phyloP scores from a whole-genome alignment of 2,329 filamentous ascomycete species.

The Gyromitra esculenta region DNA sequence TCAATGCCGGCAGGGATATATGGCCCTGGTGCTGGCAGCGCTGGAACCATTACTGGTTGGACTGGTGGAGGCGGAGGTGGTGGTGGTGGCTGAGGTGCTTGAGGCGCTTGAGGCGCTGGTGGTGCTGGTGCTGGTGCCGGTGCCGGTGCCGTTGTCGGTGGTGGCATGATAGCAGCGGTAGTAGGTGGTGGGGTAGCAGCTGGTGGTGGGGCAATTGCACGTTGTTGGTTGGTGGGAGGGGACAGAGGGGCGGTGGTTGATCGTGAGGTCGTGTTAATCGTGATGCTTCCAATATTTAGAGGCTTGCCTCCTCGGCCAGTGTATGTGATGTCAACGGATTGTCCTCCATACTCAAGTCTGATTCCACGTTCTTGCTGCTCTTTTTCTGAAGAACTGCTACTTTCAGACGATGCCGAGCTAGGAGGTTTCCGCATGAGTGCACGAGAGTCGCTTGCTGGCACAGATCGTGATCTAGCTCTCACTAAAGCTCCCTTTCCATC shows the following conservation, averaged over 20 bases:
- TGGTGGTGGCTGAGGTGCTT: slow-evolving; percentile 30
- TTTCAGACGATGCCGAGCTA: slow-evolving; percentile 41
- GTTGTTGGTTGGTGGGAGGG: slow-evolving; percentile 12
- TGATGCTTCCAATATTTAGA: slow-evolving; percentile 52
- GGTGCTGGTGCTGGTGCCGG: slow-evolving; percentile 37
- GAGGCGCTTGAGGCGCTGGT: slow-evolving; percentile 17
- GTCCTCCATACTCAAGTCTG: slow-evolving; percentile 52
- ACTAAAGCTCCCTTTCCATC: slow-evolving; percentile 48
- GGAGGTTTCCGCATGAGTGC: slow-evolving; percentile 39
- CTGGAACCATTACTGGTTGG: slow-evolving; percentile 32
- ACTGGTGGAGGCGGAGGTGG: slow-evolving; percentile 37
- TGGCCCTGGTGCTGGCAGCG: slow-evolving; percentile 33
- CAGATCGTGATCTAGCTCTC: slow-evolving; percentile 51
- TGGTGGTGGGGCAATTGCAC: slow-evolving; percentile 29
- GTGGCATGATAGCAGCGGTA: slow-evolving; percentile 41
- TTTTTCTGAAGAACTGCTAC: slow-evolving; percentile 33
- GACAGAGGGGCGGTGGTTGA: slow-evolving; percentile 42
- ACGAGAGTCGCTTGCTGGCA: slow-evolving; percentile 45
- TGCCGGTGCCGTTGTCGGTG: slow-evolving; percentile 14
- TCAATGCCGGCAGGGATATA: slow-evolving; percentile 39
- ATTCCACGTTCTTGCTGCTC: slow-evolving; percentile 38
- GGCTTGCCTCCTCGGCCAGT: slow-evolving; percentile 49
- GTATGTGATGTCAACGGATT: slow-evolving; percentile 53
- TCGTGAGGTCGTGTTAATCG: slow-evolving; percentile 54
- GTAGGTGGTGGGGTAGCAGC: slow-evolving; percentile 38